Conservation (phyloP, 768 basidiomycete genomes). For the Mycena sanguinolenta region DNA sequence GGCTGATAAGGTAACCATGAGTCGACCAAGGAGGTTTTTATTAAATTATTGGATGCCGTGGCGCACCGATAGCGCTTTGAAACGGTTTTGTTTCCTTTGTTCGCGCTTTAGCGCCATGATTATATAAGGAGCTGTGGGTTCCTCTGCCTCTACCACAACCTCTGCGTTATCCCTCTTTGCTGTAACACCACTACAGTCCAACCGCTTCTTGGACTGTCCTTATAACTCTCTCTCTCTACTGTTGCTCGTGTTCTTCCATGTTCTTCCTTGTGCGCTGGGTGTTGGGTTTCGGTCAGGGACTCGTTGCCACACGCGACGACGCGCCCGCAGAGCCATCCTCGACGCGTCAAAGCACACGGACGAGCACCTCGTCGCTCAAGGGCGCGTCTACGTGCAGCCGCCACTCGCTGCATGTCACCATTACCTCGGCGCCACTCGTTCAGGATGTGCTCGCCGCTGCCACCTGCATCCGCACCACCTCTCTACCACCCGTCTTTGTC, state of each 20-base stretch:
- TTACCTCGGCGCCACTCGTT: constrained; percentile 15
- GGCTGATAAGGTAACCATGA: constrained; percentile 1
- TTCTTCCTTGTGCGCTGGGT: neutral
- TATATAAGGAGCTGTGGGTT: constrained; percentile 15
- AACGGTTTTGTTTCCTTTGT: constrained; percentile 14
- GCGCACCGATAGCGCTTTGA: constrained; percentile 1
- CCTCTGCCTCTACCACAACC: neutral
- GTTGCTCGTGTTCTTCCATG: neutral
- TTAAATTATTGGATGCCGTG: constrained; percentile 11
- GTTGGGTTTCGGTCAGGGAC: constrained; percentile 4
- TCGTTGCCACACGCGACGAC: constrained; percentile 21
- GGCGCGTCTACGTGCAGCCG: constrained; percentile 19
- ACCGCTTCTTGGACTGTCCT: no score
- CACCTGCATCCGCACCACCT: neutral
- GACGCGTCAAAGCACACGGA: constrained; percentile 29
- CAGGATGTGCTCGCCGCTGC: constrained; percentile 21
- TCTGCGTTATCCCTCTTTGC: neutral
- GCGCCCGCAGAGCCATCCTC: neutral
- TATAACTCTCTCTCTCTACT: neutral
- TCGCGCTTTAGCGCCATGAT: neutral
- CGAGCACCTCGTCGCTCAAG: constrained; percentile 25
- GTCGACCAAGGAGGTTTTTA: constrained; percentile 4
- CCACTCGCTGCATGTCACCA: constrained; percentile 9
- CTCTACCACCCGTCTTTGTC: constrained; percentile 20
- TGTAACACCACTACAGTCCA: neutral